Conservation (phyloP, 495 filamentous ascomycete species). For the Hamigera avellanea region DNA sequence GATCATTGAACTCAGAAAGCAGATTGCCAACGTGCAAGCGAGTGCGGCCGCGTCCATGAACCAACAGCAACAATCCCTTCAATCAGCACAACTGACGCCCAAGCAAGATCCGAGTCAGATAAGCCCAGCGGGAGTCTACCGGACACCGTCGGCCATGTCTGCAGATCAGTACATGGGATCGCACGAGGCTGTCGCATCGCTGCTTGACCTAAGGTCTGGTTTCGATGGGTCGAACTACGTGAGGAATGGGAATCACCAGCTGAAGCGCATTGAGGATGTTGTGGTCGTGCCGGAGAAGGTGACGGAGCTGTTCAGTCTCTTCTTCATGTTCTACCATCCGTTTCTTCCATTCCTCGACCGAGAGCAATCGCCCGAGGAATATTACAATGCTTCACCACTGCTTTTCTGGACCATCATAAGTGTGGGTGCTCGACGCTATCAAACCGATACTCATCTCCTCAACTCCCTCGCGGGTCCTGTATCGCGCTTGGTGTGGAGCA, state of each 20-base stretch:
- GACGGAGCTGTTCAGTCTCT: slow-evolving; percentile 64
- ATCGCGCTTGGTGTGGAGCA: slow-evolving; percentile 68
- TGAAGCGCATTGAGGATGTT: slow-evolving; percentile 58
- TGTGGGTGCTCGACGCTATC: slow-evolving; percentile 67
- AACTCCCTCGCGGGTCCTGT: slow-evolving; percentile 60
- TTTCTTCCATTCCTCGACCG: slow-evolving; percentile 75
- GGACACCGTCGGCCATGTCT: slow-evolving; percentile 32
- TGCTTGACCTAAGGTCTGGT: slow-evolving; percentile 59
- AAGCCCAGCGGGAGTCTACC: slow-evolving; percentile 29
- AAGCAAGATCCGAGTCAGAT: slow-evolving; percentile 41
- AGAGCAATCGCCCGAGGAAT: slow-evolving; percentile 58
- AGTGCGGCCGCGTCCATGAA: slow-evolving; percentile 32
- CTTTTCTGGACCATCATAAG: slow-evolving; percentile 84
- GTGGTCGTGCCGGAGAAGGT: slow-evolving; percentile 61
- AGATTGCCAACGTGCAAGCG: slow-evolving; percentile 44
- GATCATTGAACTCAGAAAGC: slow-evolving; percentile 50
- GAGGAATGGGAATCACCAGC: slow-evolving; percentile 30
- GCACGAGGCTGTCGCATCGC: slow-evolving; percentile 72
- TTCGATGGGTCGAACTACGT: slow-evolving; percentile 36
- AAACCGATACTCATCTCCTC: slow-evolving; percentile 51
- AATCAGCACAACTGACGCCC: slow-evolving; percentile 37
- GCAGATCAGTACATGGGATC: slow-evolving; percentile 61
- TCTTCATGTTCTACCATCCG: slow-evolving; percentile 72
- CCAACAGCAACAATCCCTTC: slow-evolving; percentile 38
- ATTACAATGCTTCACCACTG: slow-evolving; percentile 59